Percentiles rank a stretch among this genome's conserved stretches.
These are phyloP conservation scores for Panicum virgatum DNA, from an alignment of 202 grass and related monocot genomes.

Conservation along the genomic window DNA sequence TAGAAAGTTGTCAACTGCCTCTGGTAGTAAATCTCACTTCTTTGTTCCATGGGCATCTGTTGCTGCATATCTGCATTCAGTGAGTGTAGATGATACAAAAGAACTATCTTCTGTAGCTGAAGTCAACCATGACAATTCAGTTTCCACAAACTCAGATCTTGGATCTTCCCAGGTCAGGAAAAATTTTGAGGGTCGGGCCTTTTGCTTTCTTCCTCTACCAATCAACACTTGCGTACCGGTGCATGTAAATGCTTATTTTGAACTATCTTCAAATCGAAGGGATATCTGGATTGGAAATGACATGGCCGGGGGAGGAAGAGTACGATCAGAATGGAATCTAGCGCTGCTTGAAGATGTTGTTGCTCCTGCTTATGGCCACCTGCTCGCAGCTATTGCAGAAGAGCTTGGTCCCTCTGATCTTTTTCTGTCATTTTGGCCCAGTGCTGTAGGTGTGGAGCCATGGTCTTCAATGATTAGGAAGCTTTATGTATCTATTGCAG, in stretches of 20 bases:
- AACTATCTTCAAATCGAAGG: conserved; percentile 97
- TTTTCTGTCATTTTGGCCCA: conserved; percentile 94
- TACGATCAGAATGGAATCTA: conserved; percentile 93
- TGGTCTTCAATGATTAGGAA: conserved; percentile 91
- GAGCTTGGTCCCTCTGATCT: conserved; percentile 79
- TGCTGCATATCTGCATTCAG: conserved; percentile 89
- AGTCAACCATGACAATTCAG: conserved; percentile 50
- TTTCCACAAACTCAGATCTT: conserved; percentile 54
- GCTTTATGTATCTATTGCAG: conserved; percentile 76
- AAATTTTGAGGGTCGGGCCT: conserved; percentile 78
- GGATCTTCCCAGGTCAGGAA: conserved; percentile 52
- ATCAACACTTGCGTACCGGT: conserved; percentile 80
- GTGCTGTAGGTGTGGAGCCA: conserved; percentile 68
- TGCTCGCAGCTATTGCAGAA: conserved; percentile 79
- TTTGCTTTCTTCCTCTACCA: conserved; percentile 96
- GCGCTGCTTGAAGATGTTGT: conserved; percentile 91
- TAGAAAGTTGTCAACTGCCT: conserved; percentile 69
- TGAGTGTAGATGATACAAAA: conserved; percentile 64
- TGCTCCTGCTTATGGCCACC: conserved; percentile 82
- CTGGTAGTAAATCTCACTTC: conserved; percentile 74
- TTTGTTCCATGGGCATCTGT: conserved; percentile 98
- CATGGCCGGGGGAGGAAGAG: conserved; percentile 94
- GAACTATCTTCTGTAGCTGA: conserved; percentile 57
- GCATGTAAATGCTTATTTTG: conserved; percentile 98
- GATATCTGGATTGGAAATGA: conserved; percentile 99